Evolutionary conservation across 2,329 filamentous ascomycete genomes (phyloP), one percentile per base, ranked within the genome.

Genomic region (Epichloe gansuensis): DNA sequence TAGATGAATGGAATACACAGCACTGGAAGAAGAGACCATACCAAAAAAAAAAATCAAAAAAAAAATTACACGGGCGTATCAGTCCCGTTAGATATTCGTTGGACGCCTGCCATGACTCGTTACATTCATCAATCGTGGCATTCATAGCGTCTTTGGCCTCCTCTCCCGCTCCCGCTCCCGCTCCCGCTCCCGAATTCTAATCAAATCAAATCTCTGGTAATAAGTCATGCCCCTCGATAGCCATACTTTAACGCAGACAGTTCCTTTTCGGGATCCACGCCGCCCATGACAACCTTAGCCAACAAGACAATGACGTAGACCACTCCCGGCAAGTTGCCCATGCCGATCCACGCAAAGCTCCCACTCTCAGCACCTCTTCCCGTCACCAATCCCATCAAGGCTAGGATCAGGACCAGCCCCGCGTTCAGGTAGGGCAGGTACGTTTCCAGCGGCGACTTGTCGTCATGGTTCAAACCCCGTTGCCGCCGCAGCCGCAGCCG

Each of bases 201-300:
- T 5, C 15, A 40, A 40, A n/a, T 4, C 4, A 13, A 36, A 9
- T 27, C 9, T 11, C 36, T 11, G 12, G 44, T 11, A 9, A 41
- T 11, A 9, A 3, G 3, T 62, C 59, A 85, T 42, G 82, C 84
- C 3, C 84, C 83, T 61, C 84, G 87, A 61, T 80, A 84, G 51
- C 75, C 72, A 67, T 87, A 87, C 63, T 71, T 78, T 60, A 87
- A 69, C 51, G 67, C 70, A 47, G 75, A 70, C 59, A 90, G 66
- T 60, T 85, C 84, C 55, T 71, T 68, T 61, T 79, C 81, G 5
- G 86, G 77, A 67, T 89, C 83, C 8, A 89, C 77, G 47, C 80
- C 74, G 3, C 76, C 75, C 76, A 89, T 82, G 61, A 85, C 73
- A 49, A 78, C 67, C 66, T 88, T 82, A 34, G 80, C 79, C 46